Base-by-base conservation (phyloP, 345 rosid genomes). In the Eucalyptus decipiens region DNA sequence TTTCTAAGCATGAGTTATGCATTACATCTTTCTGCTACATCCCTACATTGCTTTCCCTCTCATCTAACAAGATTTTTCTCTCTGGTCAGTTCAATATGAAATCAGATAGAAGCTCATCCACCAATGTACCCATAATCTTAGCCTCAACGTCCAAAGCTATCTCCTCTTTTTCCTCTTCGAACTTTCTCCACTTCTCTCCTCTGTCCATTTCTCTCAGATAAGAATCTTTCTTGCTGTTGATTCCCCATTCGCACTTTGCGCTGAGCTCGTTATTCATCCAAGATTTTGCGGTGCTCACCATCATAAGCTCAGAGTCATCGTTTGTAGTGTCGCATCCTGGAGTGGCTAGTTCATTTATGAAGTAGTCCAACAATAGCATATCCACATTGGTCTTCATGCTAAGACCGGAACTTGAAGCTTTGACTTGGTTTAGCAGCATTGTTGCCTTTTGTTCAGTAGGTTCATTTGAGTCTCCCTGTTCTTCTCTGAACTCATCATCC, bases 131-230 rank as follows among this genome's bases (percentile, higher is more conserved):
- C 86, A 80, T 40, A 8, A 89, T 65, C 76, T 80, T 65, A 54
- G 50, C 76, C 90, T 87, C 90, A 16, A 87, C 48, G 7, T 87
- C 89, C 42, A 30, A 52, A 30, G 45, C 83, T 8, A 87, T 51
- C 67, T 58, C 87, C 28, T 21, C 69, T 56, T 86, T 80, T 34
- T 87, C 90, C 58, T 80, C 90, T 52, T 87, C 80, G 10, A 45
- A 89, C 72, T 80, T 60, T 50, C 47, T 80, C 90, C 90, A 89
- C 89, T 37, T 80, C 87, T 28, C 90, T 80, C 86, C 88, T 45
- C 43, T 87, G 49, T 89, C 90, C 90, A 89, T 89, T 60, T 89
- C 87, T 50, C 48, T 80, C n/a, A 87, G 9, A 60, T 89, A 89
- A 72, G 80, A 88, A 30, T 45, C 90, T 58, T 86, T 89, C 80